Conservation (phyloP, 176 grass and related monocot genomes). For the Tillandsia fasciculata region DNA sequence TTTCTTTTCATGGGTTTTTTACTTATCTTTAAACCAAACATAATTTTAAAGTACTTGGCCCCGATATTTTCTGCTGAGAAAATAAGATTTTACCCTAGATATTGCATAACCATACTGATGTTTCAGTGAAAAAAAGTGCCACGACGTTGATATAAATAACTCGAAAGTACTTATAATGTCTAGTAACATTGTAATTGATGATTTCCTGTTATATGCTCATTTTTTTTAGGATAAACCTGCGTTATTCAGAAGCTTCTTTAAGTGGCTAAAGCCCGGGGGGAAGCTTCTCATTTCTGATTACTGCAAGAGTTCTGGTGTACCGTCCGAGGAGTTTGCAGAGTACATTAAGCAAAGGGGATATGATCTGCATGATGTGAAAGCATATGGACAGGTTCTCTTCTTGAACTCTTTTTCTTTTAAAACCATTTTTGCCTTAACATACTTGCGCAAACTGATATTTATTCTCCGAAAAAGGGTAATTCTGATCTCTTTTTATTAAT, state of each 20-base stretch:
- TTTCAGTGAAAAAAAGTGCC: too few species aligned
- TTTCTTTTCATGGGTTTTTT: too few species aligned
- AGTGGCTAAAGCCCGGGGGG: slow-evolving; percentile 87
- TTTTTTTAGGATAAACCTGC: slow-evolving; percentile 67
- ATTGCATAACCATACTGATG: too few species aligned
- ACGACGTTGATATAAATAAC: too few species aligned
- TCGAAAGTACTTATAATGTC: too few species aligned
- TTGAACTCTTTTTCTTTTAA: background rate
- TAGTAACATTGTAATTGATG: background rate
- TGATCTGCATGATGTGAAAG: slow-evolving; percentile 84
- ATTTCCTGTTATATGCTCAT: background rate
- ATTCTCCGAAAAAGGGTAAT: background rate
- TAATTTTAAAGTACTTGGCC: too few species aligned
- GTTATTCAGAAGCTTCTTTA: slow-evolving; percentile 83
- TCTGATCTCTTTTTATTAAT: slow-evolving; percentile 7
- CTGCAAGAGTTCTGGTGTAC: slow-evolving; percentile 62
- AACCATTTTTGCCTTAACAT: background rate
- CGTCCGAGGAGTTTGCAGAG: slow-evolving; percentile 63
- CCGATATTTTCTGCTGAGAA: too few species aligned
- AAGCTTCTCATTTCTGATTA: slow-evolving; percentile 94
- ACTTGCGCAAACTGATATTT: background rate
- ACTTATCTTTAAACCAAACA: too few species aligned
- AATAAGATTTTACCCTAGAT: too few species aligned
- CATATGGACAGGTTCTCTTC: slow-evolving; percentile 70
- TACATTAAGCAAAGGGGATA: slow-evolving; percentile 90